Percentiles rank a stretch among this genome's conserved stretches.
Conservation (phyloP, 345 rosid genomes). For the Eucalyptus cloeziana region DNA sequence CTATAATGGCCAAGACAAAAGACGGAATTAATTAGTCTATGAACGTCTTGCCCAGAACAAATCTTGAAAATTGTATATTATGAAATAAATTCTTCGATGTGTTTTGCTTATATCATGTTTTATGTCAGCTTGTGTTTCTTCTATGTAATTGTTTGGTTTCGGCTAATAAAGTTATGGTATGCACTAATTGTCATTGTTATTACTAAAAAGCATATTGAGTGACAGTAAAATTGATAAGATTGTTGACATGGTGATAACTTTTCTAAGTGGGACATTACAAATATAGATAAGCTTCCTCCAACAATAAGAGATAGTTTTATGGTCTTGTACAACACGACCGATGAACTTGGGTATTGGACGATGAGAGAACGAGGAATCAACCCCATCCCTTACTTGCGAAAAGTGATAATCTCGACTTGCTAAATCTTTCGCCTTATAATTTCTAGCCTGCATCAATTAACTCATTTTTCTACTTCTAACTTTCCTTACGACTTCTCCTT, state of each 20-base stretch:
- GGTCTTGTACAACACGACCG: neutral
- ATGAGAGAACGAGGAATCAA: neutral
- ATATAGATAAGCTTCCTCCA: constrained; percentile 1
- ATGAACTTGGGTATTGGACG: neutral
- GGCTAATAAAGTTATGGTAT: neutral
- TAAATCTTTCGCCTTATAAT: neutral
- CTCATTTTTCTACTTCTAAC: neutral
- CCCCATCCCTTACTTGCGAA: neutral
- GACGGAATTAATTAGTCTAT: neutral
- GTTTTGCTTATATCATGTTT: neutral
- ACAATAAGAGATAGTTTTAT: neutral
- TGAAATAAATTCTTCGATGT: neutral
- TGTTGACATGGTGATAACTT: neutral
- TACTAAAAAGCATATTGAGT: neutral
- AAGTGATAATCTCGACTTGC: neutral
- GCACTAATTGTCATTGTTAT: neutral
- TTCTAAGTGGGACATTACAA: neutral
- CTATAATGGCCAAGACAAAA: neutral
- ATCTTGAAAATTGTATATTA: no score
- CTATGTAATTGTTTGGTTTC: neutral
- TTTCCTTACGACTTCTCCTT: no score
- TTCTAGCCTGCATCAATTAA: neutral
- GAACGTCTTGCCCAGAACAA: no score
- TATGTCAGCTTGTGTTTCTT: neutral
- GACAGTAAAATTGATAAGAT: neutral